Percentiles rank a stretch among this genome's conserved stretches.
Conservation (phyloP, 1,139 yeast genomes). For the Starmera stellimalicola region DNA sequence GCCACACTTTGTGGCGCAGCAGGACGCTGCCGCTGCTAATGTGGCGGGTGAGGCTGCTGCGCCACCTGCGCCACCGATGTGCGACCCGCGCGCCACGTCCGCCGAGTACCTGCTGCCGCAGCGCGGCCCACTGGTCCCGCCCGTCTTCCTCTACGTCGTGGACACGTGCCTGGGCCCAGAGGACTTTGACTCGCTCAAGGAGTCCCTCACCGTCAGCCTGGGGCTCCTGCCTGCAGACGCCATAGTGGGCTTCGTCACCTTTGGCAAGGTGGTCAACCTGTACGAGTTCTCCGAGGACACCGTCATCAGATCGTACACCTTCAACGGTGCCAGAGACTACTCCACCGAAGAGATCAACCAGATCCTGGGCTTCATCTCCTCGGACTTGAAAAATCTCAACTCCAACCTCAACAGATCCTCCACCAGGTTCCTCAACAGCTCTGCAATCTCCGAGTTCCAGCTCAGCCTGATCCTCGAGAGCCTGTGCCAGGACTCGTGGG, state of each 20-base stretch:
- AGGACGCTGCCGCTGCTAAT: no score
- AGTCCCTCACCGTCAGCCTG: slow-evolving; percentile 42
- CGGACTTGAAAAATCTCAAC: slow-evolving; percentile 24
- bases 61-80: slow-evolving; percentile 25
- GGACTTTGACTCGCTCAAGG: slow-evolving; percentile 45
- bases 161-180: slow-evolving; percentile 52
- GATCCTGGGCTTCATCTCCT: slow-evolving; percentile 41
- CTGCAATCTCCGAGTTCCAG: slow-evolving; percentile 37
- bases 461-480: slow-evolving; percentile 44
- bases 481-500: slow-evolving; percentile 44
- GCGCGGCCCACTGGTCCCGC: slow-evolving; percentile 24
- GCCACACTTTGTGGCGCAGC: slow-evolving; percentile 24
- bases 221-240: slow-evolving; percentile 53
- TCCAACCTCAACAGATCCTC: slow-evolving; percentile 6
- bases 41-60: no score
- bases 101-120: slow-evolving; percentile 53
- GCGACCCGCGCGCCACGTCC: slow-evolving; percentile 37
- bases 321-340: slow-evolving; percentile 55
- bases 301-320: slow-evolving; percentile 27
- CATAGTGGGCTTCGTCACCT: slow-evolving; percentile 48
- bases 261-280: slow-evolving; percentile 55
- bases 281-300: slow-evolving; percentile 41
- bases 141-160: slow-evolving; percentile 54
- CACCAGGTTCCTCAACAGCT: slow-evolving; percentile 21
- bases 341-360: slow-evolving; percentile 40